A percentile compares a stretch with the other conserved stretches of the same genome.
Conservation (phyloP, 2,329 filamentous ascomycete species). For the Dactylella cylindrospora region DNA sequence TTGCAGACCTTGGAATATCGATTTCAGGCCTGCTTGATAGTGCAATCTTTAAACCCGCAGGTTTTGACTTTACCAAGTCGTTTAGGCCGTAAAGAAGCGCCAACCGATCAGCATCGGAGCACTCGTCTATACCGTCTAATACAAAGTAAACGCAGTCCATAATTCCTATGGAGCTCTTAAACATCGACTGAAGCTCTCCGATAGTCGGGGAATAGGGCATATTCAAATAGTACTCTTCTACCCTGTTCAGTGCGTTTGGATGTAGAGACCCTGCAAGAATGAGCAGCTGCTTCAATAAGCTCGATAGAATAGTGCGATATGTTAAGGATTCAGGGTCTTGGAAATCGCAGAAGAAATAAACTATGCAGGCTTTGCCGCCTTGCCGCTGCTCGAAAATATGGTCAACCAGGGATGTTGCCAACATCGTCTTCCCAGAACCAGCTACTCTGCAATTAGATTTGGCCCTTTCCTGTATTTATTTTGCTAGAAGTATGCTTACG, state of each 20-base stretch:
- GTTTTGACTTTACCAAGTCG: not conserved
- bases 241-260: not conserved
- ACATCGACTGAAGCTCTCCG: constrained; percentile 6
- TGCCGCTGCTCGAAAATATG: constrained; percentile 14
- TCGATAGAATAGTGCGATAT: constrained; percentile 24
- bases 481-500: constrained; percentile 7
- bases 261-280: constrained; percentile 2
- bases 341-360: constrained; percentile 46
- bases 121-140: constrained; percentile 47
- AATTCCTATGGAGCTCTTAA: constrained; percentile 5
- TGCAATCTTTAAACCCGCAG: constrained; percentile 47
- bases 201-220: constrained; percentile 16
- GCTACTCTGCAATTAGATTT: constrained; percentile 18
- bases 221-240: constrained; percentile 23
- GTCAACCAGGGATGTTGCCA: constrained; percentile 37
- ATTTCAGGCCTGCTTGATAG: constrained; percentile 49
- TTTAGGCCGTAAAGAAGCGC: constrained; percentile 20
- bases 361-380: constrained; percentile 8
- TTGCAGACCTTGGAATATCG: constrained; percentile 25
- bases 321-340: constrained; percentile 14
- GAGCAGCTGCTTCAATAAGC: constrained; percentile 43
- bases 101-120: constrained; percentile 15
- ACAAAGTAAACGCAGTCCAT: not conserved
- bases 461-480: not conserved
- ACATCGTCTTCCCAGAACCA: constrained; percentile 46